Conservation (phyloP, 2,329 filamentous ascomycete species). For the Verticillium klebahnii region DNA sequence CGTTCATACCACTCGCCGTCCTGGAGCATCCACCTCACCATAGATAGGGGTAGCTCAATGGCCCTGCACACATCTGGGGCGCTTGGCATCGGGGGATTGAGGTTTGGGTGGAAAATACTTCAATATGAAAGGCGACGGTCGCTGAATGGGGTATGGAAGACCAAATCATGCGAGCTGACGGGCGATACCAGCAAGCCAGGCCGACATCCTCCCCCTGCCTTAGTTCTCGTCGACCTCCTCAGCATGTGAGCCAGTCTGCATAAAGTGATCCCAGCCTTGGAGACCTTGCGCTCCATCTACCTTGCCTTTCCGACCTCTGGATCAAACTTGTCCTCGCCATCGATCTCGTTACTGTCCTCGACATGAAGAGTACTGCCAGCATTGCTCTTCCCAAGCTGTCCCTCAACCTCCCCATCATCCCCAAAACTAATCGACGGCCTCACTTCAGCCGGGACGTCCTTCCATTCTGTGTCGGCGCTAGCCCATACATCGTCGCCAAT, state of each 20-base stretch:
- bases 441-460: slow-evolving; percentile 4
- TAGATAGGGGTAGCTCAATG: not conserved
- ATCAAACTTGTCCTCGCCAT: slow-evolving; percentile 4
- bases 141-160: no score
- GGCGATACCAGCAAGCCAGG: no score
- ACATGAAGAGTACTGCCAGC: slow-evolving; percentile 22
- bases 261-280: not conserved
- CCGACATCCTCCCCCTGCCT: not conserved
- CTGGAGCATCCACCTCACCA: not conserved
- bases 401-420: slow-evolving; percentile 11
- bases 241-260: not conserved
- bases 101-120: no score
- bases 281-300: slow-evolving; percentile 16
- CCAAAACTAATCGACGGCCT: slow-evolving; percentile 8
- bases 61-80: not conserved
- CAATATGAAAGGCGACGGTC: no score
- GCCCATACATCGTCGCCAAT: slow-evolving; percentile 1
- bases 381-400: slow-evolving; percentile 23
- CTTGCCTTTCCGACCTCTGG: slow-evolving; percentile 7
- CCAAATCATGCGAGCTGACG: no score
- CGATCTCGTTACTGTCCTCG: slow-evolving; percentile 15
- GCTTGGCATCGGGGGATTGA: no score
- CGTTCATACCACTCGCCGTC: no score
- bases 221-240: not conserved
- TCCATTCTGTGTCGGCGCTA: slow-evolving; percentile 4